Base-by-base conservation (phyloP, 2,329 filamentous ascomycete genomes). In the Sordariomycetes sp. region DNA sequence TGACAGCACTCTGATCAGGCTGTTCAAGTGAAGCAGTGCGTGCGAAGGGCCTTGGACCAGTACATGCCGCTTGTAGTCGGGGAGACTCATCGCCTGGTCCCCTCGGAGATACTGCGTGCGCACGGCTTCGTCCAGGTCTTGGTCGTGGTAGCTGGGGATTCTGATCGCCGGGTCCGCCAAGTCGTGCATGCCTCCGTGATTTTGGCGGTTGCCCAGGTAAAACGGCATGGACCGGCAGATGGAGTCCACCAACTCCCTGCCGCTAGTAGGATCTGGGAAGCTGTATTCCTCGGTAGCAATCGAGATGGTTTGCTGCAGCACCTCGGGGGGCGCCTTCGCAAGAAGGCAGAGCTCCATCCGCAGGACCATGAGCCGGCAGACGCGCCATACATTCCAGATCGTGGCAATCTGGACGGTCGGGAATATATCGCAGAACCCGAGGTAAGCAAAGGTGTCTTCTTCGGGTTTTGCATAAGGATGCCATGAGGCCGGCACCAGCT, bases 381-480 rank as follows among this genome's bases (percentile, higher is more conserved):
- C 48, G 28, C 61, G 60, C 61, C 61, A 63, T 52, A 60, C 58
- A 57, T 63, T 63, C 61, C 61, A 63, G 53, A 62, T 60, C 37
- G 57, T 62, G 43, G 61, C 61, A 54, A 63, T 63, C 58, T 63
- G 61, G 54, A 60, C 59, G 37, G 58, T 60, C 16, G 60, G 60
- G 54, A 62, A 63, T 53, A 63, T 58, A 60, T 63, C 60, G 58
- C 59, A 63, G 53, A 56, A 35, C 32, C 60, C 52, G 11, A 57
- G 52, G 56, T 60, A 61, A 54, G 53, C 25, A 59, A 43, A 57
- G 40, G n/a, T 54, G 50, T 52, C 51, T 40, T 58, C 48, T 53
- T 57, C 52, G 53, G 24, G 53, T 56, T 55, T 60, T 54, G 32
- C 22, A 57, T 53, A 54, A 50, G 58, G 60, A 43, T 58, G 54